Evolutionary conservation across 2,329 filamentous ascomycete species (phyloP).

Genomic region (Hansfordia pulvinata): DNA sequence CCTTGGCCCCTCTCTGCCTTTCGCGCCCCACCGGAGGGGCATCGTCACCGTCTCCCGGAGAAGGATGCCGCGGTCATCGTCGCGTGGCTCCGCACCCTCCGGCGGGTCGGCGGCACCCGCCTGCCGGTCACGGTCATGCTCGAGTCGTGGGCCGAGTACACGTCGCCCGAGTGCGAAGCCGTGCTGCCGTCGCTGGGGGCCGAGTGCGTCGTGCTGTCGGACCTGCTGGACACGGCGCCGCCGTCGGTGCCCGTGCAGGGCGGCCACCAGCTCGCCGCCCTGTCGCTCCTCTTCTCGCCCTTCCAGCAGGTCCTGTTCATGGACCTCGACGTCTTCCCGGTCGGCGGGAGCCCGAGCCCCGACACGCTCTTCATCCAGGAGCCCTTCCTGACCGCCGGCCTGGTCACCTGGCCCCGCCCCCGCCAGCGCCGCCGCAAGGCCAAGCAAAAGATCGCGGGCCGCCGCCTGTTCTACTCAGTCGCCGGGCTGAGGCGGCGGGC

Average conservation of each 20-base stretch:
- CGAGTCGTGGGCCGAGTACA: slow-evolving; percentile 16
- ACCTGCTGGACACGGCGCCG: slow-evolving; percentile 11
- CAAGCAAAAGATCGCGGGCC: too few relatives aligned
- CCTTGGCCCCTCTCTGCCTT: too few relatives aligned
- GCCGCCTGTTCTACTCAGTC: slow-evolving; percentile 29
- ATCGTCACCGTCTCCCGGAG: too few relatives aligned
- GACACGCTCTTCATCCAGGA: slow-evolving; percentile 31
- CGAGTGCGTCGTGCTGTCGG: slow-evolving; percentile 17
- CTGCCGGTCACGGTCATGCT: slow-evolving; percentile 29
- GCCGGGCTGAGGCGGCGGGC: slow-evolving; percentile 17
- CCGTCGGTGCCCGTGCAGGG: slow-evolving; percentile 13
- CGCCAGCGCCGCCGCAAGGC: slow-evolving; percentile 26
- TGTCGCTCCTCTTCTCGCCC: slow-evolving; percentile 42
- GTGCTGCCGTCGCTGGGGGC: slow-evolving; percentile 15
- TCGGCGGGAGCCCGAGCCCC: slow-evolving; percentile 17
- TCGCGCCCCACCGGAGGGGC: too few relatives aligned
- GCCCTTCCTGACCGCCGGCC: slow-evolving; percentile 34
- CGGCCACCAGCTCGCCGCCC: slow-evolving; percentile 42
- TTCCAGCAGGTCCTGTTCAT: slow-evolving; percentile 46
- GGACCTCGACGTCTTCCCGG: slow-evolving; percentile 41
- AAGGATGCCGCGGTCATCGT: too few relatives aligned
- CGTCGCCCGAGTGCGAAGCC: slow-evolving; percentile 16
- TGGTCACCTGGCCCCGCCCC: slow-evolving; percentile 45
- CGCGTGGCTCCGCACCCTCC: too few relatives aligned
- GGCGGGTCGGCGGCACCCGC: too few relatives aligned